Base-by-base conservation (phyloP, 129 eudicot genomes). In the Deinandra increscens region DNA sequence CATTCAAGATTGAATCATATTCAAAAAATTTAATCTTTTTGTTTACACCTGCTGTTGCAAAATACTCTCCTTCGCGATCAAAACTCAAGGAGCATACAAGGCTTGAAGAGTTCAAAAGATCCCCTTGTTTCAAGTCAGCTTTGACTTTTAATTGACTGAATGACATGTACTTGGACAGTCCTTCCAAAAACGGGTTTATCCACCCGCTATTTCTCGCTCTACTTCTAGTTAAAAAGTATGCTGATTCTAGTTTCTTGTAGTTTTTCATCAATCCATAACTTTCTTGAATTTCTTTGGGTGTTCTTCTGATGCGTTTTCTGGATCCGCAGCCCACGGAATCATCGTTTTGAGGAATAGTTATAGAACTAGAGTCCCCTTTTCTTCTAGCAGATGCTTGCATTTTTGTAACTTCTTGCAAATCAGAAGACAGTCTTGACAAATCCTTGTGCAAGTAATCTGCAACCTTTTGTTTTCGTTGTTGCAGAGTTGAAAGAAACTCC, bases 31-130 rank as follows among this genome's bases (percentile, higher is more conserved):
- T 93, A 64, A 93, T 93, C 71, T 87, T 93, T 83, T 89, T 93
- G 80, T 93, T 93, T 20, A 93, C 99, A 34, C 99, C 99, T 13
- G 99, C 97, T 49, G 95, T 87, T 12, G 99, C 99, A 38, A 93
- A 89, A 83, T 85, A 89, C 55, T 93, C 95, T 23, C 99, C 90
- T 50, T 89, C 99, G 26, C 95, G 92, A 72, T 93, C 97, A 62
- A 93, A 93, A 61, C 88, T 75, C 69, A 93, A 72, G 55, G 99
- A 81, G 81, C 95, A 89, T 19, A 93, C 95, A 61, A 93, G 91
- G 75, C 85, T 93, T 33, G 97, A 81, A 67, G 97, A 93, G 71
- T 87, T 93, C 43, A 89, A 80, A 58, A 93, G 90, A 83, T 89
- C 99, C 38, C 90, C 87, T 74, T 89, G 99, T 81, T 81, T 93